A percentile compares a stretch with the other conserved stretches of the same genome.
Conservation (phyloP, 805 yeast species). For the Sporopachydermia lactativora region DNA sequence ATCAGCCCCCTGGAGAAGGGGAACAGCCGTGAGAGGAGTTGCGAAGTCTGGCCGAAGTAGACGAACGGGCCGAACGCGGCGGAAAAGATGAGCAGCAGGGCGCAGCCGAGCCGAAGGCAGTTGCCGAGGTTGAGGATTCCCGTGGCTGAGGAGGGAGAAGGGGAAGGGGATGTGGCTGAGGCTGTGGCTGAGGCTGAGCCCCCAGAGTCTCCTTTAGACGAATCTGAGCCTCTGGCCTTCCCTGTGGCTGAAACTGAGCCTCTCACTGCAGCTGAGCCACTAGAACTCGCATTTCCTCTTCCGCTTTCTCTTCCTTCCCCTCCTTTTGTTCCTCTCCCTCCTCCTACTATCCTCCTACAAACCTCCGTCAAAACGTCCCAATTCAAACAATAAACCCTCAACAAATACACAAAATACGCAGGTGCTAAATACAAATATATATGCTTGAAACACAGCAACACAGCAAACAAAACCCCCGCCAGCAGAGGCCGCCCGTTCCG, state of each 20-base stretch:
- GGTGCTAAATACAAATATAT: constrained; percentile 90
- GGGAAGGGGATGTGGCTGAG: no score
- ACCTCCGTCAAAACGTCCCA: constrained; percentile 16
- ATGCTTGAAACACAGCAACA: constrained; percentile 83
- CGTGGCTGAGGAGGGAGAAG: constrained; percentile 13
- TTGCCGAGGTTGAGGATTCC: constrained; percentile 35
- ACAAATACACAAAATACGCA: constrained; percentile 69
- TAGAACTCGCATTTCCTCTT: no score
- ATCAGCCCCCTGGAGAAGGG: constrained; percentile 93
- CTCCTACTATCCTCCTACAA: constrained; percentile 19
- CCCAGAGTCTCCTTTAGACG: constrained; percentile 11
- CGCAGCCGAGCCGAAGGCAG: constrained; percentile 43
- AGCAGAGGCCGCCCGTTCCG: constrained; percentile 37
- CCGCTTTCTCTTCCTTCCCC: no score
- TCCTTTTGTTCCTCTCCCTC: no score
- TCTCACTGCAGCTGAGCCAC: no score
- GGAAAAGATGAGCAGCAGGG: constrained; percentile 46
- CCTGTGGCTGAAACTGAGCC: no score
- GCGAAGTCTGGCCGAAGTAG: constrained; percentile 43
- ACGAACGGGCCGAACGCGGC: constrained; percentile 73
- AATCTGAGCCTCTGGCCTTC: constrained; percentile 6
- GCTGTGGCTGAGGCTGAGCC: no score
- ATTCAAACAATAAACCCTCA: constrained; percentile 60
- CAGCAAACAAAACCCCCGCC: constrained; percentile 59
- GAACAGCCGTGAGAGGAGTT: constrained; percentile 57